Evolutionary conservation across 2,329 filamentous ascomycete species (phyloP).

Genomic region (Hortaea sp.): DNA sequence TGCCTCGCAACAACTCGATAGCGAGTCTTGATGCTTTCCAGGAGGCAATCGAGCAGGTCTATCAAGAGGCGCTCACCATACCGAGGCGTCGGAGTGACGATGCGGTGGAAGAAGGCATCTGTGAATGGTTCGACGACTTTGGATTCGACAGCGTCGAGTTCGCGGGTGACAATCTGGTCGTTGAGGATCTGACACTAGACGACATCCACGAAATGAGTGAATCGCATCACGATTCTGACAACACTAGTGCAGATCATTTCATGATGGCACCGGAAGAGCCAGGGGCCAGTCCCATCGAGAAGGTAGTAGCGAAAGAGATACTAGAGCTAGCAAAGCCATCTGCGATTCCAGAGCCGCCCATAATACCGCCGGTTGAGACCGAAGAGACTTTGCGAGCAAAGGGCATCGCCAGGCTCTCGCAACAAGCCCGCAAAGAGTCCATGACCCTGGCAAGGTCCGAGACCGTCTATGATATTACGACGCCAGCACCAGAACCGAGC

Average conservation of each 20-base stretch:
- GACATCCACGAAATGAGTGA: constrained; percentile 10
- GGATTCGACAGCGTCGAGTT: constrained; percentile 23
- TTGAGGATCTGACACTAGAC: constrained; percentile 2
- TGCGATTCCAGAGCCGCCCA: constrained; percentile 5
- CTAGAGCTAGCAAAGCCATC: constrained; percentile 6
- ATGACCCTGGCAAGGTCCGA: background rate
- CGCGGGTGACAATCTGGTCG: constrained; percentile 12
- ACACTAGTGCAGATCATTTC: constrained; percentile 10
- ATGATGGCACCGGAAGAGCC: constrained; percentile 14
- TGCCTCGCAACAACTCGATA: constrained; percentile 30
- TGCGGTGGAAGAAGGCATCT: constrained; percentile 29
- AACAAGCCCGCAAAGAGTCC: constrained; percentile 4
- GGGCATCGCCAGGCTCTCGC: constrained; percentile 19
- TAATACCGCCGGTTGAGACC: constrained; percentile 14
- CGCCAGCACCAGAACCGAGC: background rate
- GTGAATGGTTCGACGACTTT: constrained; percentile 32
- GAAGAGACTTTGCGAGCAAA: constrained; percentile 18
- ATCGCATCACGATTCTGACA: constrained; percentile 2
- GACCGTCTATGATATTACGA: background rate
- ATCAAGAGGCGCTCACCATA: constrained; percentile 17
- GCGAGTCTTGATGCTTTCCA: constrained; percentile 31
- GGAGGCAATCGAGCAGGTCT: constrained; percentile 22
- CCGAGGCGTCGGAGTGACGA: constrained; percentile 25
- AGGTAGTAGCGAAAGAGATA: constrained; percentile 16
- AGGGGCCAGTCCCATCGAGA: constrained; percentile 13